phyloP scores from a whole-genome alignment of 306 rosid genomes.

The Canavalia ensiformis region DNA sequence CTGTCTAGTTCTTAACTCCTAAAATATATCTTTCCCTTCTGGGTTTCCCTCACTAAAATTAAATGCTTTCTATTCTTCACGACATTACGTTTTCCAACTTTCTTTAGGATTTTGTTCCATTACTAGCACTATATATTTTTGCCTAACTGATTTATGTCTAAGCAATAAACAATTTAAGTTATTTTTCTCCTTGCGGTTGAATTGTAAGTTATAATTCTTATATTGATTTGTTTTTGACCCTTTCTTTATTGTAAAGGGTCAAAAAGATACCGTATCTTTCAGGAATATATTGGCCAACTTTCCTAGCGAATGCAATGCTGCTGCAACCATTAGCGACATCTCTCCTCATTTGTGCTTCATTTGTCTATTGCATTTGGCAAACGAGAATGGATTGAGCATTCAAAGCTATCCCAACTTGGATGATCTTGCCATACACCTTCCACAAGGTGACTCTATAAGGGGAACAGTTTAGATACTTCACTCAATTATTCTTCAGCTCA shows the following conservation, averaged over 20 bases:
- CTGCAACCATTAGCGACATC: slow-evolving; percentile 69
- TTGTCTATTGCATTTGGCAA: slow-evolving; percentile 91
- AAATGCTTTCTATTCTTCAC: slow-evolving; percentile 42
- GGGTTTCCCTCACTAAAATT: not conserved
- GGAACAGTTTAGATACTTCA: slow-evolving; percentile 50
- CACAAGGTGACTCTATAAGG: slow-evolving; percentile 43
- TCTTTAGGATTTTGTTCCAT: slow-evolving; percentile 10
- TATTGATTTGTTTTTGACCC: slow-evolving; percentile 33
- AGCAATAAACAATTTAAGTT: slow-evolving; percentile 6
- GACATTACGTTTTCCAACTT: slow-evolving; percentile 23
- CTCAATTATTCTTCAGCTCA: slow-evolving; percentile 34
- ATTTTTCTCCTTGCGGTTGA: slow-evolving; percentile 17
- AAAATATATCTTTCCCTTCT: not conserved
- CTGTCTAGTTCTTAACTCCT: not conserved
- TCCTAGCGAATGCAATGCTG: slow-evolving; percentile 81
- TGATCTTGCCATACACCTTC: slow-evolving; percentile 69
- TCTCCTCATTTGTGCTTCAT: slow-evolving; percentile 98
- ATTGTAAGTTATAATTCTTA: slow-evolving; percentile 33
- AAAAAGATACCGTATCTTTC: slow-evolving; percentile 69
- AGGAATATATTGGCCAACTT: slow-evolving; percentile 70
- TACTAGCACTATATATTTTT: slow-evolving; percentile 25
- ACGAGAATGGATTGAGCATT: slow-evolving; percentile 87
- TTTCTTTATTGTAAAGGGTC: slow-evolving; percentile 53
- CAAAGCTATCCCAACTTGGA: slow-evolving; percentile 68
- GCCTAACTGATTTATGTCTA: not conserved